phyloP scores from a whole-genome alignment of 345 rosid genomes.

The Raphanus sativus region DNA sequence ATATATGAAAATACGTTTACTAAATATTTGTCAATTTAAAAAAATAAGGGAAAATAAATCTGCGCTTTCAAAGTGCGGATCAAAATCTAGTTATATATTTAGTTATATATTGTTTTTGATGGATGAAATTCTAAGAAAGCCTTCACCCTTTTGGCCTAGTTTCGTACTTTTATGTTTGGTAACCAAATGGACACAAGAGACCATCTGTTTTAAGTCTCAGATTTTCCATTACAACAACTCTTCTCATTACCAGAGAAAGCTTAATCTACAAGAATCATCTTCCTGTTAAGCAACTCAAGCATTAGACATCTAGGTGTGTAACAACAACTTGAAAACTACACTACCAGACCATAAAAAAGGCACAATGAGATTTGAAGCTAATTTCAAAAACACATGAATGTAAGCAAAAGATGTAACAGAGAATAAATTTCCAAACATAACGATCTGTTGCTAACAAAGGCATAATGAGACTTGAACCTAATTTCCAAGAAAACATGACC shows the following conservation, averaged over 20 bases:
- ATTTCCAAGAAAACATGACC: background rate
- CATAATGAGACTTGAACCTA: background rate
- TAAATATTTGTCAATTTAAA: too few relatives aligned
- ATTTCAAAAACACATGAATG: background rate
- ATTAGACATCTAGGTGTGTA: background rate
- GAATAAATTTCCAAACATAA: background rate
- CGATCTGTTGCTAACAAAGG: background rate
- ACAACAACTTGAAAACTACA: background rate
- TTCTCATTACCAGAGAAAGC: background rate
- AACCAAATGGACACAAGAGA: background rate
- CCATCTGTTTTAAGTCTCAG: background rate
- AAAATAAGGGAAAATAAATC: too few relatives aligned
- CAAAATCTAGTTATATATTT: too few relatives aligned
- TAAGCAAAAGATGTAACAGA: background rate
- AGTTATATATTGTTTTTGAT: background rate
- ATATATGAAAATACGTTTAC: too few relatives aligned
- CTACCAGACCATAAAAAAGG: background rate
- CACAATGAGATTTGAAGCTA: background rate
- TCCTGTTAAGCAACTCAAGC: background rate
- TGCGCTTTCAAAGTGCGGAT: too few relatives aligned
- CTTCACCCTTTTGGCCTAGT: background rate
- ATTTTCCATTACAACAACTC: background rate
- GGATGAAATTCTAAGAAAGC: background rate
- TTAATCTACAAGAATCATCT: background rate
- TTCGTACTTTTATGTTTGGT: background rate